phyloP scores from a whole-genome alignment of 177 flowering plant genomes.

The Vitis hybrid region DNA sequence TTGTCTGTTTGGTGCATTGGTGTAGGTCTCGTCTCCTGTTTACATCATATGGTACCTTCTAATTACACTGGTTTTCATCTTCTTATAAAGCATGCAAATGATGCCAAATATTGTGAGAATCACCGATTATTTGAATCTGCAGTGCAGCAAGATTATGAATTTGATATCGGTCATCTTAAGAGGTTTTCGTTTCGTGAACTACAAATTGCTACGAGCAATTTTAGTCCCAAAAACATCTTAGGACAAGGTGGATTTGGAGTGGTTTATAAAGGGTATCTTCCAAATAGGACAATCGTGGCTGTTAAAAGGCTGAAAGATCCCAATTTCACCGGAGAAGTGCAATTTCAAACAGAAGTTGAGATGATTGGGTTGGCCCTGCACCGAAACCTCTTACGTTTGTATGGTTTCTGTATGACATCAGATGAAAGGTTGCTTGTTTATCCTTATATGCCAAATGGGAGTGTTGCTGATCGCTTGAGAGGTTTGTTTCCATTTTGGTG shows the following conservation, averaged over 20 bases:
- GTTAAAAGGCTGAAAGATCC: slow-evolving; percentile 93
- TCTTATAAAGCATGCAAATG: background rate
- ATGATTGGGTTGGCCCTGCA: slow-evolving; percentile 96
- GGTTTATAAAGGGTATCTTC: slow-evolving; percentile 82
- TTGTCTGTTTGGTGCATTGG: slow-evolving; percentile 67
- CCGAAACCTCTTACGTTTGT: slow-evolving; percentile 83
- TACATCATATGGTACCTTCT: slow-evolving; percentile 60
- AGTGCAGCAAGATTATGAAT: slow-evolving; percentile 86
- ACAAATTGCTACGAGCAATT: slow-evolving; percentile 76
- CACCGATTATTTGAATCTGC: slow-evolving; percentile 22
- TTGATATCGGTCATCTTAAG: slow-evolving; percentile 71
- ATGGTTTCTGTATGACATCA: slow-evolving; percentile 91
- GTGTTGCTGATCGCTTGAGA: slow-evolving; percentile 94
- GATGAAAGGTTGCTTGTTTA: slow-evolving; percentile 87
- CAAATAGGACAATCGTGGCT: slow-evolving; percentile 71
- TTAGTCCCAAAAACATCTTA: slow-evolving; percentile 70
- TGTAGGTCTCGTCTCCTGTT: slow-evolving; percentile 52
- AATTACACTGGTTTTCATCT: background rate
- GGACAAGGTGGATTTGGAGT: slow-evolving; percentile 97
- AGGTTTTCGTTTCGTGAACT: slow-evolving; percentile 85
- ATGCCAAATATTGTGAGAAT: background rate
- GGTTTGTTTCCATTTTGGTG: slow-evolving; percentile 41
- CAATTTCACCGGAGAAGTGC: slow-evolving; percentile 84
- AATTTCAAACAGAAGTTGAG: slow-evolving; percentile 98
- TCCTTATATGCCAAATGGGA: slow-evolving; percentile 97